Base-by-base conservation (phyloP, 1,284 basidiomycete species). In the Rhodotorula sp. region DNA sequence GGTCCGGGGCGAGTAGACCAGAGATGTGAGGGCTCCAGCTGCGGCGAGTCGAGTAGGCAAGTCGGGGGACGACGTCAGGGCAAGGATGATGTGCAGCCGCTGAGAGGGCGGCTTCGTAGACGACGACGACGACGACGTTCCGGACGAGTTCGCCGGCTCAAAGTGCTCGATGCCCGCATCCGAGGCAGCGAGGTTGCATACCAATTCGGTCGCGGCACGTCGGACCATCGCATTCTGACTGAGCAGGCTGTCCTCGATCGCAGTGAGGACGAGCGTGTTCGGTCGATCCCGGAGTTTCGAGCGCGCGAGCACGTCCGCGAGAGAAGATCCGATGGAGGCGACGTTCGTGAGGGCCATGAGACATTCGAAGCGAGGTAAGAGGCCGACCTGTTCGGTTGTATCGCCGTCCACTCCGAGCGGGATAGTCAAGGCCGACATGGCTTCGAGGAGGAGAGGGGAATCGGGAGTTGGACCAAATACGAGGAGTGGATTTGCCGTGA, bases 321-420 rank as follows among this genome's bases (percentile, higher is more conserved):
- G 81, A 54, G 87, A 85, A 0, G 87, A 83, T 68, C 86, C 86
- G 63, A 91, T 85, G n/a, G 92, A 93, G 1, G 94, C 89, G 49
- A 99, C 83, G 80, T 99, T 99, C 6, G 96, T 99, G 62, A 99
- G 85, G 1, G 94, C 95, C 91, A 99, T 95, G 73, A 94, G 85
- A 5, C 89, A 88, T 81, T 99, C 96, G 79, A 99, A 99, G 58
- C 87, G 86, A 79, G 97, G 93, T 21, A 98, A 84, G 48, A 90
- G 86, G 3, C 57, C 58, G 12, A 34, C 39, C 43, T 83, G 87
- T 1, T 92, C 87, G 0, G 86, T 84, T 0, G 87, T 82, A 15
- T 56, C 26, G 26, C 39, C 39, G 77, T 91, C 87, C 4, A 58
- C 34, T 20, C 58, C 66, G 49, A 97, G 84, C 66, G 95, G 83